Evolutionary conservation across 73 alveolate species (phyloP), one percentile per base, ranked within the genome.

Genomic region (Effrenium voratum): DNA sequence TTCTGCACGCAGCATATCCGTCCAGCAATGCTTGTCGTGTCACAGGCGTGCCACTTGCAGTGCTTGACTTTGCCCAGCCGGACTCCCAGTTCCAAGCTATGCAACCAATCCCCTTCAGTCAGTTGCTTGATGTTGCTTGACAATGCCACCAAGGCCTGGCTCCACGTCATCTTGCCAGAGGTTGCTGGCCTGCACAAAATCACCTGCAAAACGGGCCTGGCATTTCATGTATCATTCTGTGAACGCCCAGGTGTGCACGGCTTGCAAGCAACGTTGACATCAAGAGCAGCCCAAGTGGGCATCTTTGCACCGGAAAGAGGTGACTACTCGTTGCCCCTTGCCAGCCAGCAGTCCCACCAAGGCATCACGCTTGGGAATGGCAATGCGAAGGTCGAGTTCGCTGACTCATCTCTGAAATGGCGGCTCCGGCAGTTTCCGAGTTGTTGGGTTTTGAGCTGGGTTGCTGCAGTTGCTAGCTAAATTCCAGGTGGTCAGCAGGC

Each of bases 401-500:
- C 32, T 44, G 90, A 79, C 68, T 66, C 90, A 24, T 45, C 66
- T 45, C 44, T 79, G 44, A 79, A 79, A 66, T 79, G 90, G 90
- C 46, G 68, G 46, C 45, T 32, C 90, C n/a, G 44, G 68, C 90
- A 45, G 87, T 5, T 79, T 46, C n/a, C n/a, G n/a, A n/a, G n/a
- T n/a, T n/a, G n/a, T n/a, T n/a, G n/a, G n/a, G n/a, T n/a, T n/a
- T n/a, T n/a, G n/a, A n/a, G n/a, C n/a, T n/a, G n/a, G n/a, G n/a
- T n/a, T n/a, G n/a, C n/a, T n/a, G n/a, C n/a, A 5, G 32, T 72
- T 30, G 50, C 34, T 72, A 15, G 12, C 68, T 10, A 26, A 13
- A 6, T 45, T 60, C 52, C 90, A 79, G 68, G 90, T 79, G 90
- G 90, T 45, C 90, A 30, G 90, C 90, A 79, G 90, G 90, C 28